A percentile compares a stretch with the other conserved stretches of the same genome.
phyloP scores from a whole-genome alignment of 164 flowering plant species.

The Piper betle region DNA sequence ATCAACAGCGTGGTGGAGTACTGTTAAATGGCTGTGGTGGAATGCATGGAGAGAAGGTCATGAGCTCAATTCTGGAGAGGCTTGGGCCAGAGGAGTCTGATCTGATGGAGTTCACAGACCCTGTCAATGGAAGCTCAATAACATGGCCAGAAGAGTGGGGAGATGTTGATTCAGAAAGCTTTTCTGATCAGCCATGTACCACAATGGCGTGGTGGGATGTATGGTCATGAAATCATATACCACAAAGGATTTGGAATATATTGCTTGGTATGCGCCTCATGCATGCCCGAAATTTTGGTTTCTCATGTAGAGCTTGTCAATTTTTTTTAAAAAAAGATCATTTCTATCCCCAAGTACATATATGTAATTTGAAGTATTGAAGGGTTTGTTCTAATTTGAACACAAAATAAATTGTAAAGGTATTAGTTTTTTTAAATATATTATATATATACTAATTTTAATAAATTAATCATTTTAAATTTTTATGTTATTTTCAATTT shows the following conservation, averaged over 20 bases:
- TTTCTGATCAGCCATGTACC: conserved; percentile 25
- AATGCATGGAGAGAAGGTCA: conserved; percentile 7
- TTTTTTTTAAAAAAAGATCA: too few relatives aligned
- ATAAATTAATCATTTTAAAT: too few relatives aligned
- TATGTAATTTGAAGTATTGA: too few relatives aligned
- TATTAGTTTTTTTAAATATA: too few relatives aligned
- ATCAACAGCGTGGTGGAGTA: not conserved
- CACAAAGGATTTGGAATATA: not conserved
- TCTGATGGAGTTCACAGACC: conserved; percentile 7
- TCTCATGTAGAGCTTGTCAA: not conserved
- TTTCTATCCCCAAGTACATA: not conserved
- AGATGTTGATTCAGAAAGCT: conserved; percentile 15
- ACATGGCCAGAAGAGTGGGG: conserved; percentile 29
- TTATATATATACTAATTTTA: too few relatives aligned
- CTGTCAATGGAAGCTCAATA: conserved; percentile 5
- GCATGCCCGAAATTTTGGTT: not conserved
- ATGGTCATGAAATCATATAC: conserved; percentile 12
- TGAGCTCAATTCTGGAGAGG: conserved; percentile 7
- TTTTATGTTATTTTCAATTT: too few relatives aligned
- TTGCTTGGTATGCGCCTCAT: too few relatives aligned
- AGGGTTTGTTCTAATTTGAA: too few relatives aligned
- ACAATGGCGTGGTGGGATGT: conserved; percentile 41
- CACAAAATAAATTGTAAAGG: too few relatives aligned
- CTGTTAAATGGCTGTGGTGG: not conserved
- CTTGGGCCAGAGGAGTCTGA: conserved; percentile 13